These are phyloP conservation scores for Coprinellus micaceus DNA, from an alignment of 768 basidiomycete species.

Conservation along the genomic window DNA sequence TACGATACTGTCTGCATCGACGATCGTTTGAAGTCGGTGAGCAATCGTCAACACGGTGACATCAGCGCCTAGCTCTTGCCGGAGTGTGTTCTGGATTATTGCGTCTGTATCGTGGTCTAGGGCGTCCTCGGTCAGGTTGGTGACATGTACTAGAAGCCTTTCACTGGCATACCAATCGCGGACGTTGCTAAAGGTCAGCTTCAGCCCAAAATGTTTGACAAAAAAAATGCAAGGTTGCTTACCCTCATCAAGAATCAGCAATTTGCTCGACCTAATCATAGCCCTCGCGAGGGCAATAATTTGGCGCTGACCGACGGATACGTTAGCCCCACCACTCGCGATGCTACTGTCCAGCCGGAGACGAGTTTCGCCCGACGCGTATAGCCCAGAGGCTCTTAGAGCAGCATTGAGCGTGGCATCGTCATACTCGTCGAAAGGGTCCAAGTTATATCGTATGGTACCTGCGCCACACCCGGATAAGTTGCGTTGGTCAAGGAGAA, in stretches of 20 bases:
- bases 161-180: too few species aligned
- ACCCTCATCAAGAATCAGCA: slow-evolving; percentile 54
- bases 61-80: slow-evolving; percentile 4
- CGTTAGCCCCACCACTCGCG: slow-evolving; percentile 59
- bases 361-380: slow-evolving; percentile 43
- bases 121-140: background rate
- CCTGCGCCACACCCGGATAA: slow-evolving; percentile 32
- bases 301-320: slow-evolving; percentile 76
- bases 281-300: slow-evolving; percentile 64
- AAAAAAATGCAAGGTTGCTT: slow-evolving; percentile 57
- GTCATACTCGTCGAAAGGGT: slow-evolving; percentile 59
- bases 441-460: slow-evolving; percentile 60
- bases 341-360: slow-evolving; percentile 45
- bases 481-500: background rate
- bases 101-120: slow-evolving; percentile 62
- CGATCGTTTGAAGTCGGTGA: slow-evolving; percentile 45
- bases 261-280: slow-evolving; percentile 52
- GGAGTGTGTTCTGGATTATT: slow-evolving; percentile 47
- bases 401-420: slow-evolving; percentile 42
- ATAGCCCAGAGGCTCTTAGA: slow-evolving; percentile 38
- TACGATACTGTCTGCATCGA: slow-evolving; percentile 60
- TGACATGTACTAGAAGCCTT: too few species aligned
- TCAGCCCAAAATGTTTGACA: slow-evolving; percentile 31
- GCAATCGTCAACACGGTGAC: slow-evolving; percentile 9
- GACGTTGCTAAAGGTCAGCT: slow-evolving; percentile 32